phyloP scores from a whole-genome alignment of 169 alveolate species.

The Cyclospora cayetanensis region DNA sequence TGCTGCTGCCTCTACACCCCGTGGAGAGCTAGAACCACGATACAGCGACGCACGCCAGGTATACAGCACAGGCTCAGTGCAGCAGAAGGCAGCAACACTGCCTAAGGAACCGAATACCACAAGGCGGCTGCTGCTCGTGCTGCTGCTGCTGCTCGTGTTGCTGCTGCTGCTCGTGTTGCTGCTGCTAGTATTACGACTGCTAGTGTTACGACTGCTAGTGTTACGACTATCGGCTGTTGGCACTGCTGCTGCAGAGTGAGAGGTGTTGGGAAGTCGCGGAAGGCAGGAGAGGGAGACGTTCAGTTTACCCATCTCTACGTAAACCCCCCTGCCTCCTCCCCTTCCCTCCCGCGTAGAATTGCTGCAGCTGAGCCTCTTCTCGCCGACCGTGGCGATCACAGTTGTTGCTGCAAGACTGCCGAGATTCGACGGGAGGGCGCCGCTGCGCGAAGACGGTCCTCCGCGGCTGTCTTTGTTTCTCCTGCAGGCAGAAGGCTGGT shows the following conservation, averaged over 20 bases:
- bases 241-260: neutral
- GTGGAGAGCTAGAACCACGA: slow-evolving; percentile 26
- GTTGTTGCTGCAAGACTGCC: neutral
- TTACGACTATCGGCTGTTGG: neutral
- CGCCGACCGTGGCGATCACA: slow-evolving; percentile 37
- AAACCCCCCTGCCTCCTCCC: no score
- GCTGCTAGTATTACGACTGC: slow-evolving; percentile 31
- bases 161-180: slow-evolving; percentile 16
- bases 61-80: slow-evolving; percentile 25
- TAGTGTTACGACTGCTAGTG: slow-evolving; percentile 31
- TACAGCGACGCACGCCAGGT: slow-evolving; percentile 50
- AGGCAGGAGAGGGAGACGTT: neutral
- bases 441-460: neutral
- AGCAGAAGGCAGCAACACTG: slow-evolving; percentile 43
- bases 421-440: neutral
- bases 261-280: neutral
- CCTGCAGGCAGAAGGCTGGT: neutral
- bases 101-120: slow-evolving; percentile 19
- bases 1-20: slow-evolving; percentile 48
- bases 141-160: slow-evolving; percentile 43
- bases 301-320: neutral
- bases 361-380: neutral
- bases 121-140: slow-evolving; percentile 26
- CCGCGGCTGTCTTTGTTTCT: neutral
- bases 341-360: neutral